Evolutionary conservation across 129 eudicot genomes (phyloP), one percentile per base, ranked within the genome.

Genomic region (Flaveria ramosissima): DNA sequence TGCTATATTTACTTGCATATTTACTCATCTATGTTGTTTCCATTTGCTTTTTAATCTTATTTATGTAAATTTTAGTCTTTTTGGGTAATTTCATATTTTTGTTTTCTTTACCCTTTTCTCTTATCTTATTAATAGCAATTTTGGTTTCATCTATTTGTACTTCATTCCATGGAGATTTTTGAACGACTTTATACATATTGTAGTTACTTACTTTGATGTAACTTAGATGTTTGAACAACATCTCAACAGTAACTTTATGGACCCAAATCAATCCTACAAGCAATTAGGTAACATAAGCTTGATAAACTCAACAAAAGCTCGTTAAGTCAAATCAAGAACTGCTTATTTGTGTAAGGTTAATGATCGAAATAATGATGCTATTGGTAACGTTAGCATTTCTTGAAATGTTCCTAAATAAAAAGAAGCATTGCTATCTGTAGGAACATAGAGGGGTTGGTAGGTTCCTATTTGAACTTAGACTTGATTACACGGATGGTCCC

Each of bases 231-330:
- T 53, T 68, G 16, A 53, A 23, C 27, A 56, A 39, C 47, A 26
- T 68, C 39, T 19, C 30, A 53, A 47, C 74, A 51, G 24, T 77
- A 69, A 68, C 9, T 23, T 23, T 55, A 4, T 69, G 47, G 68
- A 69, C 60, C 60, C 48, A 77, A 45, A 77, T 55, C 24, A 68
- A 16, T 42, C 67, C 50, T 42, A 55, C 70, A 69, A 56, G 56
- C 56, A 57, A 7, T 70, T n/a, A 26, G 69, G 76, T 68, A 14
- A 77, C 59, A 55, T 41, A 36, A 77, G 75, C 57, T 55, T 68
- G 56, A 42, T 41, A 55, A 53, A 39, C 59, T 6, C 66, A 60
- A 60, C 39, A 60, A 21, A 21, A 60, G 66, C 36, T 23, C 39
- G 23, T 24, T 15, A 23, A 60, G 26, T 60, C 2, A 15, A 11